phyloP scores from a whole-genome alignment of 345 rosid genomes.

The Raphanus raphanistrum region DNA sequence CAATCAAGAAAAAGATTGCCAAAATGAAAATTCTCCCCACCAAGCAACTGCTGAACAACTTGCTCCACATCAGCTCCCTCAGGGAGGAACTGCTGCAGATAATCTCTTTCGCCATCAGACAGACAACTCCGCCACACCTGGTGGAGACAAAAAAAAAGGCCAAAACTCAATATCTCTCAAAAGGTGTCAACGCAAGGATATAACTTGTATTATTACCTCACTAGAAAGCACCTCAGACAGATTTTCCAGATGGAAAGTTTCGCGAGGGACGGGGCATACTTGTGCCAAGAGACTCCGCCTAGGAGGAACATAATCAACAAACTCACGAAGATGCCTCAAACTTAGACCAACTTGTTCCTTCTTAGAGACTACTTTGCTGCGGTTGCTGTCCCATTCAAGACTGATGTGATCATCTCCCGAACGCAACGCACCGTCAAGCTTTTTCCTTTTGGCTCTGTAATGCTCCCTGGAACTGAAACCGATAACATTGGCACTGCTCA shows the following conservation, averaged over 20 bases:
- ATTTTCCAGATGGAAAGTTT: slow-evolving; percentile 70
- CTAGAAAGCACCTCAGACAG: slow-evolving; percentile 66
- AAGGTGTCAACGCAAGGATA: slow-evolving; percentile 2
- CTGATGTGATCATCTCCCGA: slow-evolving; percentile 67
- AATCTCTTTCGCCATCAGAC: slow-evolving; percentile 68
- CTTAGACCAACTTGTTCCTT: slow-evolving; percentile 82
- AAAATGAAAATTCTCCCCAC: slow-evolving; percentile 77
- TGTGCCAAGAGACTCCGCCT: slow-evolving; percentile 56
- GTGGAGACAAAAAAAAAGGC: neutral
- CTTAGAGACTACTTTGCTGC: slow-evolving; percentile 69
- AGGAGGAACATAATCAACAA: slow-evolving; percentile 46
- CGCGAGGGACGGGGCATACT: slow-evolving; percentile 64
- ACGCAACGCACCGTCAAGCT: slow-evolving; percentile 48
- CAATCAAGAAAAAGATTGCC: slow-evolving; percentile 82
- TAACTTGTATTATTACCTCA: slow-evolving; percentile 52
- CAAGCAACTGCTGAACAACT: slow-evolving; percentile 60
- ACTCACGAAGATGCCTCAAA: slow-evolving; percentile 63
- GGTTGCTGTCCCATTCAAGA: slow-evolving; percentile 79
- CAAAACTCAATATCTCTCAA: slow-evolving; percentile 1
- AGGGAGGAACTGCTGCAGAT: slow-evolving; percentile 86
- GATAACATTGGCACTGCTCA: slow-evolving; percentile 57
- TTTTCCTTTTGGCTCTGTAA: slow-evolving; percentile 69
- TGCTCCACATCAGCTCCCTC: slow-evolving; percentile 57
- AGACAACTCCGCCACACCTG: slow-evolving; percentile 77
- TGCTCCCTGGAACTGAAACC: slow-evolving; percentile 60